Percentiles rank a stretch among this genome's conserved stretches.
Conservation (phyloP, 371 early-diverging fungal genomes). For the Smittium mucronatum region DNA sequence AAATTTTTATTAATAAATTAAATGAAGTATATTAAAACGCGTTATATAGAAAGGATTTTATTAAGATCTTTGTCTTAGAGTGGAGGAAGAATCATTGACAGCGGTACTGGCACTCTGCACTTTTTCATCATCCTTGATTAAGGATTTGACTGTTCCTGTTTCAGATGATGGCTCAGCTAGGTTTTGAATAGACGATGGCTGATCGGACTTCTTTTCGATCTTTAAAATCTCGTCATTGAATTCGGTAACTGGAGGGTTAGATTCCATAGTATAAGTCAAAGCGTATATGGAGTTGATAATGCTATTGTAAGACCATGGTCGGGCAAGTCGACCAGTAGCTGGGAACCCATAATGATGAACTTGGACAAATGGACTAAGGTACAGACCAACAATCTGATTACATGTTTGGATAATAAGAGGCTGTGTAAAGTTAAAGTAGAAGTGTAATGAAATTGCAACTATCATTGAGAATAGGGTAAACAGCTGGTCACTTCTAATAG, state of each 20-base stretch:
- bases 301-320: neutral
- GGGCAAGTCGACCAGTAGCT: neutral
- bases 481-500: neutral
- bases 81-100: too few relatives aligned
- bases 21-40: too few relatives aligned
- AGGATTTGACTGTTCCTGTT: too few relatives aligned
- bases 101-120: too few relatives aligned
- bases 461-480: neutral
- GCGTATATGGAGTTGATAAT: neutral
- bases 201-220: neutral
- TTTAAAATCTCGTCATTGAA: neutral
- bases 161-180: too few relatives aligned
- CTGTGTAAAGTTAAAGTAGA: neutral
- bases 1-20: too few relatives aligned
- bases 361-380: neutral
- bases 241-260: neutral
- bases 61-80: too few relatives aligned
- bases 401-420: neutral
- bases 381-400: neutral
- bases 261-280: neutral
- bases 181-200: too few relatives aligned
- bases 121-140: too few relatives aligned
- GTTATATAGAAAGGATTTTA: too few relatives aligned
- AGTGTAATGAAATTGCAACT: neutral
- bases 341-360: neutral